phyloP scores from a whole-genome alignment of 176 grass and related monocot species.

The Poa annua region DNA sequence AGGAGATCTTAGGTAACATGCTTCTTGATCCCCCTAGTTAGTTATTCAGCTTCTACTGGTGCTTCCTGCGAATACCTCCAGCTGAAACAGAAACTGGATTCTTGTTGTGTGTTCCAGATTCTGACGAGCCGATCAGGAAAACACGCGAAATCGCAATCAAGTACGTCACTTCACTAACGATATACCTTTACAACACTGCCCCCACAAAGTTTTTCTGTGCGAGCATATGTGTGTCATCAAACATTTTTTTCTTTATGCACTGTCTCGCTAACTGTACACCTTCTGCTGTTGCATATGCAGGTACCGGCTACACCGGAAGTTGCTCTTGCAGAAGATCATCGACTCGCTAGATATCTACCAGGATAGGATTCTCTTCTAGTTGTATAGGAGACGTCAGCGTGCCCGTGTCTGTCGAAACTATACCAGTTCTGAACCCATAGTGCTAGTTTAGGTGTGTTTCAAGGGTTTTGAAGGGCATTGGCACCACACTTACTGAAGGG shows the following conservation, averaged over 20 bases:
- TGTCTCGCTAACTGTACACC: constrained; percentile 15
- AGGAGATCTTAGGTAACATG: constrained; percentile 66
- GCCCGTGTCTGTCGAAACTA: neutral
- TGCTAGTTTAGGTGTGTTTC: constrained; percentile 17
- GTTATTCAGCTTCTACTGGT: constrained; percentile 3
- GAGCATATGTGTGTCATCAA: neutral
- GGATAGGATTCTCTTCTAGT: constrained; percentile 77
- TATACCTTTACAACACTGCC: neutral
- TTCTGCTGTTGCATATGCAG: constrained; percentile 40
- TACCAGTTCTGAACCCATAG: neutral
- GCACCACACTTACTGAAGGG: neutral
- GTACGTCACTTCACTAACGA: constrained; percentile 46
- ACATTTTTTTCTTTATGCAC: too few species aligned
- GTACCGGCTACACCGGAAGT: constrained; percentile 83
- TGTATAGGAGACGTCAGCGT: constrained; percentile 31
- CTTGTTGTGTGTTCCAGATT: constrained; percentile 55
- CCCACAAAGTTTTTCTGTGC: neutral
- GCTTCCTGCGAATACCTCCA: neutral
- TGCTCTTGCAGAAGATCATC: constrained; percentile 79
- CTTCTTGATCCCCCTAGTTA: neutral
- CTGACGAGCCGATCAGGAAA: constrained; percentile 60
- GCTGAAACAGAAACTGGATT: constrained; percentile 8
- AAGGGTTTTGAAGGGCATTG: constrained; percentile 3
- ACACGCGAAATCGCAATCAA: constrained; percentile 76
- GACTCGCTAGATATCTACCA: constrained; percentile 80